Conservation (phyloP, 1,284 basidiomycete species). For the Vanrija humicola region DNA sequence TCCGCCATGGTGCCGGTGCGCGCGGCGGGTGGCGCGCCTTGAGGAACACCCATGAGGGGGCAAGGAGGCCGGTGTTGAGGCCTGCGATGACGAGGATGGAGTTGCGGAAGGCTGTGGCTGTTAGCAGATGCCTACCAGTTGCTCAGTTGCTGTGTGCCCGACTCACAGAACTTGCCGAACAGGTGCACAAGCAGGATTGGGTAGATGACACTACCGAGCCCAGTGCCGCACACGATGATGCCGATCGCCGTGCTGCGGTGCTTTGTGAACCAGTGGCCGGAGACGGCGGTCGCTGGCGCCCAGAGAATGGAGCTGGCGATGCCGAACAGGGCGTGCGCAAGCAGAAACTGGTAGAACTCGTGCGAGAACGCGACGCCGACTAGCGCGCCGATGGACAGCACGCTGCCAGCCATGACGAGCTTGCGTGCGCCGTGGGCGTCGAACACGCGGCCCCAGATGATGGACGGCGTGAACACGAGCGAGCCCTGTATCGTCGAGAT, state of each 20-base stretch:
- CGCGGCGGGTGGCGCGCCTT: slow-evolving; percentile 40
- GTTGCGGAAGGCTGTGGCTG: slow-evolving; percentile 36
- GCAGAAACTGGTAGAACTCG: slow-evolving; percentile 42
- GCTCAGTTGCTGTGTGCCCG: not conserved
- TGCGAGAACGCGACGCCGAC: slow-evolving; percentile 42
- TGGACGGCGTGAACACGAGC: slow-evolving; percentile 31
- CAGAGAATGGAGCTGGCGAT: slow-evolving; percentile 37
- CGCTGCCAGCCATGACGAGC: slow-evolving; percentile 32
- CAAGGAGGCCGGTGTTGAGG: slow-evolving; percentile 36
- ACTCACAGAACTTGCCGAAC: slow-evolving; percentile 29
- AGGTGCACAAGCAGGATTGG: slow-evolving; percentile 43
- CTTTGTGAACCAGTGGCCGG: slow-evolving; percentile 44
- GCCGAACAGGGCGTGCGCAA: slow-evolving; percentile 40
- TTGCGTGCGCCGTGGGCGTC: slow-evolving; percentile 39
- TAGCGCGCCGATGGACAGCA: slow-evolving; percentile 29
- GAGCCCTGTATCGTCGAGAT: slow-evolving; percentile 35
- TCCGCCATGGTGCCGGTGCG: slow-evolving; percentile 8
- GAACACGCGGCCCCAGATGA: slow-evolving; percentile 34
- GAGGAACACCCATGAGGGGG: slow-evolving; percentile 40
- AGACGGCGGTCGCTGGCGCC: slow-evolving; percentile 37
- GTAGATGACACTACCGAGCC: slow-evolving; percentile 41
- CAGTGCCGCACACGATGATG: slow-evolving; percentile 41
- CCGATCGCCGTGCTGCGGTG: slow-evolving; percentile 40
- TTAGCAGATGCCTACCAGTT: not conserved
- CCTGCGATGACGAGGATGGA: slow-evolving; percentile 41